Conservation (phyloP, 768 basidiomycete species). For the Nidularia sp. region DNA sequence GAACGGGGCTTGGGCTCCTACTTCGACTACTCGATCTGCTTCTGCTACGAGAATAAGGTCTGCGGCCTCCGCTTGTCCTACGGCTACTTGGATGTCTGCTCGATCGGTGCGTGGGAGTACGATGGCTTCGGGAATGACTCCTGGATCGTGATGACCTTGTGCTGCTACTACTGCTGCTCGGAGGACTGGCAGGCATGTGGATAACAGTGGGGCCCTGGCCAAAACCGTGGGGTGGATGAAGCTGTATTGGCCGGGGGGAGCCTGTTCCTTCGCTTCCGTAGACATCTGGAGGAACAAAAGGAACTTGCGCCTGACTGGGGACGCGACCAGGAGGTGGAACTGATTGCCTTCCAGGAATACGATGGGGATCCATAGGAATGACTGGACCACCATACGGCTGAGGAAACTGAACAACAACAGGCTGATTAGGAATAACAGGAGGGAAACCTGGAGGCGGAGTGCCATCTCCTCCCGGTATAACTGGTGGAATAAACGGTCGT, state of each 20-base stretch:
- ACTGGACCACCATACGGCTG: slow-evolving; percentile 3
- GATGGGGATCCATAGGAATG: slow-evolving; percentile 10
- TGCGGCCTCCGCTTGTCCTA: not conserved
- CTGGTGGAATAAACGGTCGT: slow-evolving; percentile 27
- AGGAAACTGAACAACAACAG: not conserved
- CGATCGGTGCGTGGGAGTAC: not conserved
- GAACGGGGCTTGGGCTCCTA: not conserved
- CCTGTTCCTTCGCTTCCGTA: slow-evolving; percentile 4
- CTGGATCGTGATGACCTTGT: not conserved
- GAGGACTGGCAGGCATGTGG: not conserved
- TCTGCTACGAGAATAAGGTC: not conserved
- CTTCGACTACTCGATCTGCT: not conserved
- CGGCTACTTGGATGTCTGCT: not conserved
- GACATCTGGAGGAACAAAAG: slow-evolving; percentile 18
- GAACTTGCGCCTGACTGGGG: not conserved
- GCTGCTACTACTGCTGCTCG: slow-evolving; percentile 7
- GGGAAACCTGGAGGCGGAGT: slow-evolving; percentile 11
- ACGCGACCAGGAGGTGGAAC: not conserved
- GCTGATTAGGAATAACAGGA: slow-evolving; percentile 9
- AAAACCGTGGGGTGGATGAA: not conserved
- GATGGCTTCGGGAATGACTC: not conserved
- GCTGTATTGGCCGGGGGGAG: not conserved
- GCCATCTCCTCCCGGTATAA: slow-evolving; percentile 17
- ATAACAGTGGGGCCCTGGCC: not conserved
- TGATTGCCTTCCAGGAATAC: not conserved